phyloP scores from a whole-genome alignment of 495 filamentous ascomycete genomes.

The Xylaria cubensis region DNA sequence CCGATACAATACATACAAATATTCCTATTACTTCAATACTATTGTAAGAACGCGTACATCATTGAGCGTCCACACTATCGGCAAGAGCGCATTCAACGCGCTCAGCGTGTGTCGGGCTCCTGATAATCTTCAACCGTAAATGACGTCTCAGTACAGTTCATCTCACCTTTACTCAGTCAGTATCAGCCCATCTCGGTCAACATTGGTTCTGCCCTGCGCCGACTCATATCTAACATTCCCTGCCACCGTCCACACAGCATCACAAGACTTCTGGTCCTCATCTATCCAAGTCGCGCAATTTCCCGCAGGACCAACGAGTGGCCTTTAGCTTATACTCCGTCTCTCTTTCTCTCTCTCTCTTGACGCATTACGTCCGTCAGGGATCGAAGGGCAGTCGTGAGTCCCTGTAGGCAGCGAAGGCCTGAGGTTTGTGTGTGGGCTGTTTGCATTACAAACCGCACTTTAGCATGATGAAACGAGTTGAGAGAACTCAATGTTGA shows the following conservation, averaged over 20 bases:
- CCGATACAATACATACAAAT: background rate
- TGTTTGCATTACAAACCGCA: background rate
- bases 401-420: conserved; percentile 18
- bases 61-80: background rate
- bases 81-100: background rate
- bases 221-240: background rate
- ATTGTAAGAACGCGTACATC: background rate
- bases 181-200: background rate
- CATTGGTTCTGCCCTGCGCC: background rate
- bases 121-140: background rate
- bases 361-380: background rate
- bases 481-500: background rate
- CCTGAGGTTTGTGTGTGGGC: background rate
- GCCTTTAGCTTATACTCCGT: background rate
- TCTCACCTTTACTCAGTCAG: background rate
- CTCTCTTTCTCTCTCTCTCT: too few relatives aligned
- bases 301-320: background rate
- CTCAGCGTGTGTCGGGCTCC: background rate
- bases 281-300: background rate
- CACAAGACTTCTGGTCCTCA: background rate
- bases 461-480: background rate
- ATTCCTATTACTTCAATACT: background rate
- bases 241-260: background rate
- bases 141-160: background rate
- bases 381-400: conserved; percentile 10